Conservation (phyloP, 176 grass and related monocot genomes). For the Aegilops speltoides region DNA sequence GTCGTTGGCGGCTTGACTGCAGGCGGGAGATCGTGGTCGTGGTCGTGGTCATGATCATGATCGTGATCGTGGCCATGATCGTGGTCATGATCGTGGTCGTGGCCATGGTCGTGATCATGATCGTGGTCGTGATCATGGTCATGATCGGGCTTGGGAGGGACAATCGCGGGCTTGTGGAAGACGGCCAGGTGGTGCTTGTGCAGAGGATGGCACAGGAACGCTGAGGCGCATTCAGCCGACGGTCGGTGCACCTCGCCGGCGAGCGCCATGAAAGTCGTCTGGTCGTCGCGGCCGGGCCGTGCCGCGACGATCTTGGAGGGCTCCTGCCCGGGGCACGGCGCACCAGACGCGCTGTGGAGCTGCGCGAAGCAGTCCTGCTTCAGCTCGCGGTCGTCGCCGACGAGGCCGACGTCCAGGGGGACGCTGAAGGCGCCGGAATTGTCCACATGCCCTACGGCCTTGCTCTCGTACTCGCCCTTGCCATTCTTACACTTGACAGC, state of each 20-base stretch:
- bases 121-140: background rate
- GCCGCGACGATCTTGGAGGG: conserved; percentile 44
- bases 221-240: conserved; percentile 52
- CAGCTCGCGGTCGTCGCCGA: conserved; percentile 37
- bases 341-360: conserved; percentile 32
- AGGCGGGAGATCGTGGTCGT: background rate
- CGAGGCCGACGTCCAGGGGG: conserved; percentile 24
- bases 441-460: conserved; percentile 24
- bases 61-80: background rate
- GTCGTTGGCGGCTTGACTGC: background rate
- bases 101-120: background rate
- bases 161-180: background rate
- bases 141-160: background rate
- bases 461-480: conserved; percentile 43
- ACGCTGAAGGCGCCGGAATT: conserved; percentile 44
- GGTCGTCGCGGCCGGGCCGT: background rate
- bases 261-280: conserved; percentile 33
- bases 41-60: background rate
- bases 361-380: conserved; percentile 55
- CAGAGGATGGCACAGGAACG: conserved; percentile 21
- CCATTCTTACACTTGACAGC: conserved; percentile 52
- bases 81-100: background rate
- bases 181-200: conserved; percentile 25
- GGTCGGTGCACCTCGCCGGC: conserved; percentile 37
- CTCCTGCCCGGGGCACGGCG: conserved; percentile 45